A percentile compares a stretch with the other conserved stretches of the same genome.
phyloP scores from a whole-genome alignment of 106 monocot genomes.

The Agapanthus africanus region DNA sequence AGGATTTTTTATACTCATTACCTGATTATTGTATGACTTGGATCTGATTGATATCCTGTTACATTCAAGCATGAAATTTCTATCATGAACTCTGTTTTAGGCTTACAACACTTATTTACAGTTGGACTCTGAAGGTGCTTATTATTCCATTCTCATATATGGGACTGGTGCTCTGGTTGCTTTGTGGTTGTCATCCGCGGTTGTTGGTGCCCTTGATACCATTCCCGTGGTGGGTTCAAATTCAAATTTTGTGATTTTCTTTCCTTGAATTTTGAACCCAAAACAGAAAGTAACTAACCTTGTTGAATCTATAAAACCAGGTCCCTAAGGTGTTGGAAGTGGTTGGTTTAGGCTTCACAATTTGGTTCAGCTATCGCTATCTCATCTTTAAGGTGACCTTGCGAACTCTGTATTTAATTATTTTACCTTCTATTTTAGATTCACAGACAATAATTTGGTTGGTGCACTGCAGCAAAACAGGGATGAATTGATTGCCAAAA shows the following conservation, averaged over 20 bases:
- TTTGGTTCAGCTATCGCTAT: constrained; percentile 77
- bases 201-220: constrained; percentile 59
- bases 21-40: no score
- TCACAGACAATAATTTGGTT: neutral
- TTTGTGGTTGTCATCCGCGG: constrained; percentile 58
- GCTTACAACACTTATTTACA: no score
- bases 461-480: constrained; percentile 63
- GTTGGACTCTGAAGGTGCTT: constrained; percentile 40
- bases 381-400: constrained; percentile 65
- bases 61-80: no score
- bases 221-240: constrained; percentile 52
- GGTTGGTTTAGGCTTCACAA: constrained; percentile 59
- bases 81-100: no score
- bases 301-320: constrained; percentile 24
- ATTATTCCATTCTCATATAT: constrained; percentile 27
- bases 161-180: constrained; percentile 40
- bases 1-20: no score
- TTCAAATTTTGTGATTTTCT: neutral
- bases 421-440: no score
- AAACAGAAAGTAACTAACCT: no score
- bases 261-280: neutral
- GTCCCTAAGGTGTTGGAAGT: constrained; percentile 76
- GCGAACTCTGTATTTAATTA: neutral
- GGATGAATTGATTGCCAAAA: constrained; percentile 54
- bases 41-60: no score